Evolutionary conservation across 2,329 filamentous ascomycete species (phyloP).

Genomic region (Fusarium sp.): DNA sequence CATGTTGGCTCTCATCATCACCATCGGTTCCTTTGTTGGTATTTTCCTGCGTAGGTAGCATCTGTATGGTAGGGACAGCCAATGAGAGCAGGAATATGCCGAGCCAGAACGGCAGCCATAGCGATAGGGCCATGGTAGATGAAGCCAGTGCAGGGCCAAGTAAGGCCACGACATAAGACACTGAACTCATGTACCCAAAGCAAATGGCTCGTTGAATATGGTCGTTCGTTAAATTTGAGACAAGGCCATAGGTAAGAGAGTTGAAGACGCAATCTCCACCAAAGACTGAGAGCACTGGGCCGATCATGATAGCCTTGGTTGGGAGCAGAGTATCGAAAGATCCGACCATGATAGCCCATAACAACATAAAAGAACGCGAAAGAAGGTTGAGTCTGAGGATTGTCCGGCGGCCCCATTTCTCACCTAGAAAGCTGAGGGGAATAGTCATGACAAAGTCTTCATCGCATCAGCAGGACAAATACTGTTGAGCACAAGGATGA

Average conservation of each 20-base stretch:
- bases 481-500: rapidly evolving
- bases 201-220: conserved; percentile 60
- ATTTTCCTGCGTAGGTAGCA: conserved; percentile 11
- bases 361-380: conserved; percentile 47
- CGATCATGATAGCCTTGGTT: conserved; percentile 51
- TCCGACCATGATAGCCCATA: conserved; percentile 42
- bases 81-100: conserved; percentile 31
- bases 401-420: conserved; percentile 54
- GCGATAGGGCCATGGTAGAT: conserved; percentile 56
- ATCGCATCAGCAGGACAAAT: background rate
- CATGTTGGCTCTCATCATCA: conserved; percentile 49
- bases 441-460: conserved; percentile 63
- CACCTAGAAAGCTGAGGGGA: conserved; percentile 59
- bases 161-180: conserved; percentile 60
- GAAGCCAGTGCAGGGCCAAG: conserved; percentile 61
- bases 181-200: conserved; percentile 63
- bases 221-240: conserved; percentile 58
- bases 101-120: conserved; percentile 58
- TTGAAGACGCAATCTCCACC: conserved; percentile 65
- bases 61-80: conserved; percentile 29
- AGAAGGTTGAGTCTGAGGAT: conserved; percentile 59
- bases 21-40: background rate
- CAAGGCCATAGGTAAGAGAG: conserved; percentile 60
- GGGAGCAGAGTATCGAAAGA: conserved; percentile 35
- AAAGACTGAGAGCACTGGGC: conserved; percentile 57